Percentiles rank a stretch among this genome's conserved stretches.
Evolutionary conservation across 1,284 basidiomycete species (phyloP).

Genomic region (Mycena sp.): DNA sequence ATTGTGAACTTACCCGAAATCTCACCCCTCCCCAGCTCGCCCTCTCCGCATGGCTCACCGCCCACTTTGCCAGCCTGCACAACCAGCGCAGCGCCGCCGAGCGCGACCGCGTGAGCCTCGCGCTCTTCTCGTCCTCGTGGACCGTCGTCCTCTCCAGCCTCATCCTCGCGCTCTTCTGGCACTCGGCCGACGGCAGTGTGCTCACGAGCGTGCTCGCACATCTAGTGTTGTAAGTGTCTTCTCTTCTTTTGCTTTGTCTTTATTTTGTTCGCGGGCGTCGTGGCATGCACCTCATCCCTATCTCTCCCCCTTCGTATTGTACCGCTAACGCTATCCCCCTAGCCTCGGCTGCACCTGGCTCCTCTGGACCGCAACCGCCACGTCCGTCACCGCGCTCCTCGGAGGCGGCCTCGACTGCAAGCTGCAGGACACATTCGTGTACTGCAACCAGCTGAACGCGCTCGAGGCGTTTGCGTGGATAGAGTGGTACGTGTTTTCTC

Average conservation of each 20-base stretch:
- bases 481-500: constrained; percentile 45
- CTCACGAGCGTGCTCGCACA: constrained; percentile 72
- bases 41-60: constrained; percentile 74
- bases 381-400: constrained; percentile 70
- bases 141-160: constrained; percentile 65
- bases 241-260: neutral
- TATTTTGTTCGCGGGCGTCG: too few relatives aligned
- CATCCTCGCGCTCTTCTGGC: constrained; percentile 64
- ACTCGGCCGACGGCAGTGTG: constrained; percentile 52
- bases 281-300: too few relatives aligned
- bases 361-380: constrained; percentile 74
- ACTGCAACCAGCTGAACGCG: constrained; percentile 74
- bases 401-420: constrained; percentile 75
- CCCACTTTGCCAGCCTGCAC: constrained; percentile 62
- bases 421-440: constrained; percentile 54
- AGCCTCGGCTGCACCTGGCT: constrained; percentile 68
- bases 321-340: constrained; percentile 43
- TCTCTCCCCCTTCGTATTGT: neutral
- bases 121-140: constrained; percentile 76
- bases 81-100: constrained; percentile 59
- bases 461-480: constrained; percentile 69
- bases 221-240: constrained; percentile 63
- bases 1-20: neutral
- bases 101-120: constrained; percentile 69
- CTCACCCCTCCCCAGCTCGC: constrained; percentile 53